A percentile compares a stretch with the other conserved stretches of the same genome.
phyloP scores from a whole-genome alignment of 169 alveolate species.

The Cryptosporidium andersoni region DNA sequence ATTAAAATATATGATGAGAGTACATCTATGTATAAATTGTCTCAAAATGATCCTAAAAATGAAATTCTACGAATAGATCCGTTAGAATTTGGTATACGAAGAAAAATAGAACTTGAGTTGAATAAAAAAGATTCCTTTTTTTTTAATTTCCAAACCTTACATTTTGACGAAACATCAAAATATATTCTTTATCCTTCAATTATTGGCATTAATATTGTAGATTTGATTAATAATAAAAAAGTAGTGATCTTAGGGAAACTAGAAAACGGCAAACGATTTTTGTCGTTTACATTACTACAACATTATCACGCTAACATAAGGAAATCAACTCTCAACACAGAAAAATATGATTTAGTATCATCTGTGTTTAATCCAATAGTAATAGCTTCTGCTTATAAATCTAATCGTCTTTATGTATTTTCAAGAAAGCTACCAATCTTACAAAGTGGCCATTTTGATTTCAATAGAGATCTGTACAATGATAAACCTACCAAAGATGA shows the following conservation, averaged over 20 bases:
- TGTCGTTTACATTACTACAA: slow-evolving; percentile 25
- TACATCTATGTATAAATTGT: slow-evolving; percentile 82
- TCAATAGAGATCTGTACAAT: slow-evolving; percentile 90
- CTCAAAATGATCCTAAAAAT: slow-evolving; percentile 84
- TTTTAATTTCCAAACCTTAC: slow-evolving; percentile 78
- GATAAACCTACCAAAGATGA: slow-evolving; percentile 87
- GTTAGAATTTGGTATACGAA: slow-evolving; percentile 89
- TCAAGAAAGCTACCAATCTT: slow-evolving; percentile 78
- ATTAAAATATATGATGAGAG: slow-evolving; percentile 85
- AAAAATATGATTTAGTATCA: neutral
- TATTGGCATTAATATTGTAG: slow-evolving; percentile 91
- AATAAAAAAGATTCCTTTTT: slow-evolving; percentile 75
- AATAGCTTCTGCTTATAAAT: slow-evolving; percentile 78
- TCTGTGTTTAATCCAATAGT: slow-evolving; percentile 77
- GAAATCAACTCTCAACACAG: neutral
- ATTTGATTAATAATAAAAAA: slow-evolving; percentile 68
- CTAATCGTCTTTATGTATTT: slow-evolving; percentile 81
- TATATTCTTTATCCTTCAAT: slow-evolving; percentile 90
- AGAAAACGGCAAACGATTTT: slow-evolving; percentile 71
- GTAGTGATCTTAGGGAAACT: slow-evolving; percentile 80
- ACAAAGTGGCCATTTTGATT: slow-evolving; percentile 77
- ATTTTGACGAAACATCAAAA: slow-evolving; percentile 93
- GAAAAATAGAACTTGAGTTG: slow-evolving; percentile 90
- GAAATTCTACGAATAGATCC: slow-evolving; percentile 85
- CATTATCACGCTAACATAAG: neutral